Evolutionary conservation across 305 asterid species (phyloP).

Genomic region (Caryopteris hybrid): DNA sequence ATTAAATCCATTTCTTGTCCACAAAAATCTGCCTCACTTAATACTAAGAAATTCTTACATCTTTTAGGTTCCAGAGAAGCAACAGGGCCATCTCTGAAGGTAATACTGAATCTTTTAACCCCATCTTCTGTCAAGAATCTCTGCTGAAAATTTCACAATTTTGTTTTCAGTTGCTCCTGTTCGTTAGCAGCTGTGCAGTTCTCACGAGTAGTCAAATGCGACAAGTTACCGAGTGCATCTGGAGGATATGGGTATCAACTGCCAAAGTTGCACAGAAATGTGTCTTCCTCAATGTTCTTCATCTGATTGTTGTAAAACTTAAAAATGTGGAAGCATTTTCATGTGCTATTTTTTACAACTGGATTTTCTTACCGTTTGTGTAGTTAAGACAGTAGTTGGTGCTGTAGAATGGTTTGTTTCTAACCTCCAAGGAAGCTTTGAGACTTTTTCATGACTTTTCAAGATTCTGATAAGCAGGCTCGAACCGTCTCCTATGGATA

Average conservation of each 20-base stretch:
- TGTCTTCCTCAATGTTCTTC: constrained; percentile 45
- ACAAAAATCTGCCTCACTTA: not conserved
- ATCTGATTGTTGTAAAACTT: constrained; percentile 17
- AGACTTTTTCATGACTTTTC: not conserved
- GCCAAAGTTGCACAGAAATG: constrained; percentile 40
- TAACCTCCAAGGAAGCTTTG: not conserved
- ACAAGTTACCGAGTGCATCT: constrained; percentile 2
- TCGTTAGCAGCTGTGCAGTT: constrained; percentile 45
- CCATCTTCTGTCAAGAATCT: too few species aligned
- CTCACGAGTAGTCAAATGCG: constrained; percentile 24
- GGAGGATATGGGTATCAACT: constrained; percentile 22
- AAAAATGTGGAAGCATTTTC: not conserved
- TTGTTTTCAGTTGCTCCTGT: constrained; percentile 44
- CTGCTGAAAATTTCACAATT: not conserved
- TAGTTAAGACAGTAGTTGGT: not conserved
- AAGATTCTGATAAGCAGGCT: not conserved
- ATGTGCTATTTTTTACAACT: not conserved
- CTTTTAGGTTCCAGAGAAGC: constrained; percentile 43
- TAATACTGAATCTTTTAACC: not conserved
- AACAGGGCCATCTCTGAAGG: constrained; percentile 49
- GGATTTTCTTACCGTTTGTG: not conserved
- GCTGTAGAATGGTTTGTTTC: not conserved
- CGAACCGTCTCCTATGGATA: too few species aligned
- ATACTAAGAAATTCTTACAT: not conserved
- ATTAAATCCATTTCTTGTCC: not conserved